Evolutionary conservation across 495 filamentous ascomycete species (phyloP).

Genomic region (Lichenothelia convexa): DNA sequence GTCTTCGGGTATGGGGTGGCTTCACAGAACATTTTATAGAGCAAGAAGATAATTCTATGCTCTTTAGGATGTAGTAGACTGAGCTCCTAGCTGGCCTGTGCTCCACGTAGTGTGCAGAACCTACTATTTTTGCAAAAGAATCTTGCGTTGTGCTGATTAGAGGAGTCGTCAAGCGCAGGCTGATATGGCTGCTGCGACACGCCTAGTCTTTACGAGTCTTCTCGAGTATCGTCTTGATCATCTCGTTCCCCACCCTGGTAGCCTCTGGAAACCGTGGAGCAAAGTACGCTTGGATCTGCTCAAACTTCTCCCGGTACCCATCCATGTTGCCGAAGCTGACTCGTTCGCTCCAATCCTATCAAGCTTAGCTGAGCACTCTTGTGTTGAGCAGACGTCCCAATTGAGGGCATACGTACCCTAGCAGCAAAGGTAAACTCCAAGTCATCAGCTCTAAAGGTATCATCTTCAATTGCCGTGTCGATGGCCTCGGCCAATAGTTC

Average conservation of each 20-base stretch:
- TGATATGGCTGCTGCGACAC: no score
- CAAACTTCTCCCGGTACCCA: constrained; percentile 73
- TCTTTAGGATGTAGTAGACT: no score
- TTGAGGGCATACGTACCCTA: constrained; percentile 31
- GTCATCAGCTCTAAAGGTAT: constrained; percentile 77
- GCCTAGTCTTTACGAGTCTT: constrained; percentile 32
- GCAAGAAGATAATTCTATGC: no score
- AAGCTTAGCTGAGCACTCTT: neutral
- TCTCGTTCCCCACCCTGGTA: constrained; percentile 72
- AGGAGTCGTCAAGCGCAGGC: no score
- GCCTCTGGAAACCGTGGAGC: constrained; percentile 73
- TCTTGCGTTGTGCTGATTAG: no score
- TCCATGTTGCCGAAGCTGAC: constrained; percentile 83
- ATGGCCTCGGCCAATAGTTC: constrained; percentile 71
- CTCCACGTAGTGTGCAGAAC: no score
- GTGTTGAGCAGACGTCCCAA: no score
- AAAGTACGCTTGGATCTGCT: constrained; percentile 78
- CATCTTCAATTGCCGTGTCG: constrained; percentile 69
- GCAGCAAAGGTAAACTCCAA: constrained; percentile 96
- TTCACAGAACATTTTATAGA: no score
- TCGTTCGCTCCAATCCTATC: constrained; percentile 75
- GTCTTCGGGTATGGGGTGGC: no score
- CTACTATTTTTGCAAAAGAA: no score
- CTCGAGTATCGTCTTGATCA: constrained; percentile 90
- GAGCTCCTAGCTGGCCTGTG: no score